A percentile compares a stretch with the other conserved stretches of the same genome.
These are phyloP conservation scores for Cladobotryum mycophilum DNA, from an alignment of 2,329 filamentous ascomycete species.

Conservation along the genomic window DNA sequence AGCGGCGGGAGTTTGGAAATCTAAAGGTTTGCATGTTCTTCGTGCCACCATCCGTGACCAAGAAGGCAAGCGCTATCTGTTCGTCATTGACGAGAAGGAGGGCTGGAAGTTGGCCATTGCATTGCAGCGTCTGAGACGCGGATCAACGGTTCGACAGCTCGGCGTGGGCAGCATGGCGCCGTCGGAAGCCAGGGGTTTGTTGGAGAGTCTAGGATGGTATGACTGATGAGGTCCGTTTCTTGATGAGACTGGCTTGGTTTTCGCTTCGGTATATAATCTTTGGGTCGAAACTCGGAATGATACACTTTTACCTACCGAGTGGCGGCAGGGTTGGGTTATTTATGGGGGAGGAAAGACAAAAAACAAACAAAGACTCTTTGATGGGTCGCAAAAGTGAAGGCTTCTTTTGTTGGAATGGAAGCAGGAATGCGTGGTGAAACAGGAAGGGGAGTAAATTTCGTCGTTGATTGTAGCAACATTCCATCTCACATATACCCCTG, in stretches of 20 bases:
- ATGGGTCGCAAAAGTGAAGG: neutral
- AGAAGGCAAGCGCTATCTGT: slow-evolving; percentile 60
- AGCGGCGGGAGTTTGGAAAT: slow-evolving; percentile 49
- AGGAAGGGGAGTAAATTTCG: slow-evolving; percentile 19
- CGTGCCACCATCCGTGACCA: slow-evolving; percentile 59
- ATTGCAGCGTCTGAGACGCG: slow-evolving; percentile 53
- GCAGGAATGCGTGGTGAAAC: slow-evolving; percentile 25
- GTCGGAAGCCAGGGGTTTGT: slow-evolving; percentile 46
- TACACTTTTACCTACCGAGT: neutral
- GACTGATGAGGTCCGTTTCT: slow-evolving; percentile 12
- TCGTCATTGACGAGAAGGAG: slow-evolving; percentile 58
- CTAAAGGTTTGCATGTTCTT: slow-evolving; percentile 54
- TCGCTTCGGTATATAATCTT: slow-evolving; percentile 21
- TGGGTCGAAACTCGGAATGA: slow-evolving; percentile 11
- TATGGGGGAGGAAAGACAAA: slow-evolving; percentile 9
- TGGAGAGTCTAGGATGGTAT: slow-evolving; percentile 55
- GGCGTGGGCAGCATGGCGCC: slow-evolving; percentile 51
- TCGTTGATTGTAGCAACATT: neutral
- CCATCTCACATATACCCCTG: slow-evolving; percentile 1
- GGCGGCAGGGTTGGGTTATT: neutral
- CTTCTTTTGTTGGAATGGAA: slow-evolving; percentile 21
- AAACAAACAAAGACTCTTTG: slow-evolving; percentile 7
- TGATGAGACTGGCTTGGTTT: slow-evolving; percentile 8
- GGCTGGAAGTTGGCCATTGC: slow-evolving; percentile 62
- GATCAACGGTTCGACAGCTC: slow-evolving; percentile 53